Evolutionary conservation across 805 yeast genomes (phyloP).

Genomic region (Barnettozyma californica): DNA sequence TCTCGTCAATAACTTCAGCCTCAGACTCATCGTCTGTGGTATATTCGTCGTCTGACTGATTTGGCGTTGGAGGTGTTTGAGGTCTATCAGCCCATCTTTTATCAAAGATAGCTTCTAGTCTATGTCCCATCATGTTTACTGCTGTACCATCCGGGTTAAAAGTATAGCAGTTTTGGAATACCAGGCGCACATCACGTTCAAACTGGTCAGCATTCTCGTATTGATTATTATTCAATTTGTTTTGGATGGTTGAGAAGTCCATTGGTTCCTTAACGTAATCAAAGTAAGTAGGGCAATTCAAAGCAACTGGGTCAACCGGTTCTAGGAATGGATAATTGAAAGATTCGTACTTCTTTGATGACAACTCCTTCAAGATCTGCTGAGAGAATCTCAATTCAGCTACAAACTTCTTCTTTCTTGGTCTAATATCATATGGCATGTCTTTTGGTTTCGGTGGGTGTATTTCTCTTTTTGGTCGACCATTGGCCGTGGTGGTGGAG

Average conservation of each 20-base stretch:
- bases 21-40: constrained; percentile 42
- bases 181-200: constrained; percentile 73
- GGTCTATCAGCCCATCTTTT: constrained; percentile 88
- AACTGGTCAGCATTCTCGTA: constrained; percentile 88
- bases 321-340: constrained; percentile 85
- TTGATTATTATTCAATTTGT: constrained; percentile 77
- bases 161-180: constrained; percentile 82
- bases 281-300: constrained; percentile 85
- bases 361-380: constrained; percentile 74
- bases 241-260: constrained; percentile 85
- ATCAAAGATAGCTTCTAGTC: constrained; percentile 80
- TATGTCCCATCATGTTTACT: constrained; percentile 92
- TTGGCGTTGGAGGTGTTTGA: constrained; percentile 41
- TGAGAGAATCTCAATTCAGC: constrained; percentile 85
- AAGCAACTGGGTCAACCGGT: constrained; percentile 94
- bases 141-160: constrained; percentile 98
- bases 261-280: constrained; percentile 88
- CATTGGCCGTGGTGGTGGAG: constrained; percentile 52
- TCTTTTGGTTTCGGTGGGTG: constrained; percentile 97
- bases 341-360: constrained; percentile 75
- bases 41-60: constrained; percentile 27
- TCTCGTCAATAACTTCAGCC: constrained; percentile 55
- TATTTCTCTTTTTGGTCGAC: constrained; percentile 90
- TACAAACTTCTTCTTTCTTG: constrained; percentile 86
- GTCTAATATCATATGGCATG: constrained; percentile 84